Evolutionary conservation across 352 stramenopile genomes (phyloP), one percentile per base, ranked within the genome.

Genomic region (Globisporangium cederbergense): DNA sequence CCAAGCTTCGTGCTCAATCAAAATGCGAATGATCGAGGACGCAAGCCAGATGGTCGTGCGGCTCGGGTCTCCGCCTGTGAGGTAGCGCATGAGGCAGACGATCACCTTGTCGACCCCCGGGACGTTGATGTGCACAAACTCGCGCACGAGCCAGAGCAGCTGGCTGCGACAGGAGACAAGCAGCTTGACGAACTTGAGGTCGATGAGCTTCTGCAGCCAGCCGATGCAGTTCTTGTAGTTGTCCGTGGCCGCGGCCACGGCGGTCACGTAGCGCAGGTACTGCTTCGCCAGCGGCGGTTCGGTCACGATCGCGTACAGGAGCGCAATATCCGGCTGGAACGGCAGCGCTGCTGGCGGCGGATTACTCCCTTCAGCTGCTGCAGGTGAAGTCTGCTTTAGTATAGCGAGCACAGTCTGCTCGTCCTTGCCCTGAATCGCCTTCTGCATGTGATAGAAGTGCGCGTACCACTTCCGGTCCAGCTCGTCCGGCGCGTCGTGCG

Each of bases 361-460:
- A 11, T 16, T 38, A 13, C 28, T 46, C 10, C 45, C 38, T 45
- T 62, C 65, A 3, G 20, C 38, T 18, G 28, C 8, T 9, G 16
- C 63, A 66, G 43, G 79, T 65, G 14, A 67, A 67, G 79, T 66
- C 60, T 86, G 77, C 64, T 95, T 91, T 18, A 94, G 66, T 3
- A 91, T 72, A 18, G 70, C 73, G 14, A 94, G 68, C 22, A 70
- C 66, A 1, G 73, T 64, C 2, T 70, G 54, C 32, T 92, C 81
- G 69, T 93, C 83, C 53, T 91, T 91, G 58, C 76, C 75, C 30
- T 88, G 79, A 36, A 95, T 83, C 30, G 80, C 71, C 65, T 93
- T 95, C 53, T 93, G 86, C 77, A 93, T 88, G 66, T 91, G 81
- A 58, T 92, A 91, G 54, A 89, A 93, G 52, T 95, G 86, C 46